Conservation (phyloP, 805 yeast genomes). For the Lipomyces mesembrius region DNA sequence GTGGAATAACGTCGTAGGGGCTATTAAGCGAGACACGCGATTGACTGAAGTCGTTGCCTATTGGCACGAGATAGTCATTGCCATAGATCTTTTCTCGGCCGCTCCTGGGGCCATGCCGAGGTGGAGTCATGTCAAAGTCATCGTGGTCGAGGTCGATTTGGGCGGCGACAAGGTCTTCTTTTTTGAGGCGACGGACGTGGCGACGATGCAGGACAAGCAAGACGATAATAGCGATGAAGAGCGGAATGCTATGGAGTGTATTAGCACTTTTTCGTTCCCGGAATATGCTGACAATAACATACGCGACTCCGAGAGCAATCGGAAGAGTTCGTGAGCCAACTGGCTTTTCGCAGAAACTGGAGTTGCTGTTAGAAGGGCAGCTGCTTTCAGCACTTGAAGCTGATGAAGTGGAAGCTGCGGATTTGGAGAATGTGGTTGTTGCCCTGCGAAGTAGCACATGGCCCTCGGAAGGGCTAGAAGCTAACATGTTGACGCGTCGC, state of each 20-base stretch:
- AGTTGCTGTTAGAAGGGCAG: conserved; percentile 10
- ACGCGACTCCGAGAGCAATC: conserved; percentile 37
- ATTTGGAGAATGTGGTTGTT: conserved; percentile 6
- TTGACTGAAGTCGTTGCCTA: conserved; percentile 12
- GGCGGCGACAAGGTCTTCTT: conserved; percentile 47
- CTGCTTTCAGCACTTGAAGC: conserved; percentile 11
- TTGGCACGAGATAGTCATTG: conserved; percentile 23
- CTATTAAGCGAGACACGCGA: conserved; percentile 27
- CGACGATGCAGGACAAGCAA: conserved; percentile 44
- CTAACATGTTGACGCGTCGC: not conserved
- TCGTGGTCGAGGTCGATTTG: conserved; percentile 47
- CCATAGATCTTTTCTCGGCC: conserved; percentile 12
- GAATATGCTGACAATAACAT: conserved; percentile 9
- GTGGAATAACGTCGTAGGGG: conserved; percentile 28
- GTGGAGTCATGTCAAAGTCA: conserved; percentile 39
- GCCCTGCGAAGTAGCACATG: not conserved
- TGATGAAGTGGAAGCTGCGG: conserved; percentile 16
- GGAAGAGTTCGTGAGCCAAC: conserved; percentile 24
- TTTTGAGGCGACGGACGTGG: conserved; percentile 43
- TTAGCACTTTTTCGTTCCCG: not conserved
- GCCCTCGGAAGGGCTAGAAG: not conserved
- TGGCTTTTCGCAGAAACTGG: conserved; percentile 30
- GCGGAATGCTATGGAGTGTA: conserved; percentile 47
- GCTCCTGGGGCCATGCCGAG: not conserved
- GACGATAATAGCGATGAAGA: conserved; percentile 43